Evolutionary conservation across 352 stramenopile species (phyloP).

Genomic region (Globisporangium paddicum): DNA sequence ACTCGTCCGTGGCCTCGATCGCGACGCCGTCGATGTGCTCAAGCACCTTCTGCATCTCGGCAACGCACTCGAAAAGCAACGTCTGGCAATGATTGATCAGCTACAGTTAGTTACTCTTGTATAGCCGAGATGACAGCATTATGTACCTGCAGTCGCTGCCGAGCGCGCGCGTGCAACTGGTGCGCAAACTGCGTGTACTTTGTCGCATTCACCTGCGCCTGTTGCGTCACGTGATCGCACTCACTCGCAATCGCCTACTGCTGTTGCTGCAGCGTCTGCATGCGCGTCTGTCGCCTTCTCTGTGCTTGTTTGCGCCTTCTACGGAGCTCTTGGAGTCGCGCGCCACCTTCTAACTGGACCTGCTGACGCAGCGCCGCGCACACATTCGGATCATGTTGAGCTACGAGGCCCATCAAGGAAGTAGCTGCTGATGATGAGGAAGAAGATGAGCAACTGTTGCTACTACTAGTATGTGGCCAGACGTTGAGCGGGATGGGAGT

Average conservation of each 20-base stretch:
- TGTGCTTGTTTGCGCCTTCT: neutral
- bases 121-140: neutral
- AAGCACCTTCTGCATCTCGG: slow-evolving; percentile 37
- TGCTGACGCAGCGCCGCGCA: neutral
- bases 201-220: neutral
- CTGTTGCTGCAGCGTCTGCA: slow-evolving; percentile 6
- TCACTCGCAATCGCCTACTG: slow-evolving; percentile 7
- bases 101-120: neutral
- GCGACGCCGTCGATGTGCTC: slow-evolving; percentile 23
- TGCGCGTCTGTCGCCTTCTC: neutral
- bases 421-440: neutral
- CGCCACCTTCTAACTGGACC: neutral
- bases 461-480: neutral
- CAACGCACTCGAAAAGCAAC: slow-evolving; percentile 33
- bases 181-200: slow-evolving; percentile 5
- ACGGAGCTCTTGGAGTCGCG: slow-evolving; percentile 6
- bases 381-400: neutral
- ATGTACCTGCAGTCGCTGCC: slow-evolving; percentile 10
- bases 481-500: slow-evolving; percentile 2
- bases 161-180: slow-evolving; percentile 3
- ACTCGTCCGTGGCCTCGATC: slow-evolving; percentile 19
- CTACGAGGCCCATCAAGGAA: neutral
- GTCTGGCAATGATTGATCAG: slow-evolving; percentile 8
- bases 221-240: slow-evolving; percentile 2
- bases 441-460: neutral